Base-by-base conservation (phyloP, 2,329 filamentous ascomycete species). In the Didymella sp. region DNA sequence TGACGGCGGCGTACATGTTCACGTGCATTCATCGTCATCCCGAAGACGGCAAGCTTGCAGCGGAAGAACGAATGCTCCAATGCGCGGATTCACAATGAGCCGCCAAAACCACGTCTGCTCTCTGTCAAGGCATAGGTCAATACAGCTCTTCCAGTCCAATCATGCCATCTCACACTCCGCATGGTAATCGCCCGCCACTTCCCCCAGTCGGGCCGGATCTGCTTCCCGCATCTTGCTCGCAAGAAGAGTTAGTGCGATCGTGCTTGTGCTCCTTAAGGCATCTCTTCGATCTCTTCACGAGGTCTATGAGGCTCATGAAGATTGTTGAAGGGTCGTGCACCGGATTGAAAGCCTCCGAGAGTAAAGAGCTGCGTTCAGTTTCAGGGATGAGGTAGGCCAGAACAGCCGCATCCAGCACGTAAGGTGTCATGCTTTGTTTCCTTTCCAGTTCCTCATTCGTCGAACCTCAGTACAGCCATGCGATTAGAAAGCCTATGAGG, bases 361-460 rank as follows among this genome's bases (percentile, higher is more conserved):
- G 37, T 15, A 37, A 19, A 43, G 28, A 22, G 25, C 27, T 47
- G 47, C 37, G 37, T 48, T 31, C 31, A 31, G 42, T 33, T n/a
- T 27, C 25, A 56, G 17, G 12, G 21, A 40, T 8, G 31, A 19
- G 1, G 15, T 15, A 17, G 8, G n/a, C 21, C 25, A 37, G 43
- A 25, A 38, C 9, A 4, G 5, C 47, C 35, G 42, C 54, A 37
- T 57, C 30, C 9, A 35, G 43, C 11, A 22, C n/a, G 37, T 11
- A 21, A 13, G 9, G 17, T 37, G n/a, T 31, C 7, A 8, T 15
- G 21, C 33, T 49, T 13, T 33, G 40, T 40, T 48, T 40, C 27
- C n/a, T 41, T 33, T 41, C 13, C 24, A 15, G 11, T 25, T 19
- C 25, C 30, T 49, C 15, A 66, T 67, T 66, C 45, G 64, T 56